Percentiles rank a stretch among this genome's conserved stretches.
These are phyloP conservation scores for Wickerhamiella alocasiicola DNA, from an alignment of 805 yeast species.

Conservation along the genomic window DNA sequence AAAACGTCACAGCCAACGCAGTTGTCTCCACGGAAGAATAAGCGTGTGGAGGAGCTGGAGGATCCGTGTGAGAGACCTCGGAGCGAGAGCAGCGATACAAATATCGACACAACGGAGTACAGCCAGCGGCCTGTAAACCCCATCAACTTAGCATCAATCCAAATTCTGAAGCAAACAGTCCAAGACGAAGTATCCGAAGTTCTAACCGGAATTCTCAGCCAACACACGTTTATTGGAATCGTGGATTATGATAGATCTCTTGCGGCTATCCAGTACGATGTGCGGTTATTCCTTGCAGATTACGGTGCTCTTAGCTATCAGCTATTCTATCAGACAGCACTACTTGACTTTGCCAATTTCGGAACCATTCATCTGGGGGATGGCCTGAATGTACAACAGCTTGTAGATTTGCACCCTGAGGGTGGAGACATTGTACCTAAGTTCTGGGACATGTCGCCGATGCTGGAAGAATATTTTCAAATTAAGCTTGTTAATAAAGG, in stretches of 20 bases:
- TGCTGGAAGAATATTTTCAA: constrained; percentile 72
- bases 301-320: constrained; percentile 58
- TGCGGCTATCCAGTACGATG: constrained; percentile 75
- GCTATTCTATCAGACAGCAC: constrained; percentile 68
- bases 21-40: constrained; percentile 3
- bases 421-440: constrained; percentile 7
- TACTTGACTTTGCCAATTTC: constrained; percentile 69
- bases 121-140: neutral
- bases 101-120: neutral
- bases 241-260: constrained; percentile 61
- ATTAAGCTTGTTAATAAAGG: constrained; percentile 29
- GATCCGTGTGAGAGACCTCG: neutral
- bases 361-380: constrained; percentile 42
- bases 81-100: neutral
- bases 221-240: constrained; percentile 66
- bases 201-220: constrained; percentile 54
- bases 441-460: constrained; percentile 47
- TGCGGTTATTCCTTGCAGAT: constrained; percentile 64
- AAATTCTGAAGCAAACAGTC: constrained; percentile 41
- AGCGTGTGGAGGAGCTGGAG: constrained; percentile 1
- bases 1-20: neutral
- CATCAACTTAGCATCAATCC: constrained; percentile 29
- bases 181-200: constrained; percentile 36
- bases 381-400: constrained; percentile 28
- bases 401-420: constrained; percentile 25